These are phyloP conservation scores for Aspergillus sojae DNA, from an alignment of 2,329 filamentous ascomycete genomes.

Conservation along the genomic window DNA sequence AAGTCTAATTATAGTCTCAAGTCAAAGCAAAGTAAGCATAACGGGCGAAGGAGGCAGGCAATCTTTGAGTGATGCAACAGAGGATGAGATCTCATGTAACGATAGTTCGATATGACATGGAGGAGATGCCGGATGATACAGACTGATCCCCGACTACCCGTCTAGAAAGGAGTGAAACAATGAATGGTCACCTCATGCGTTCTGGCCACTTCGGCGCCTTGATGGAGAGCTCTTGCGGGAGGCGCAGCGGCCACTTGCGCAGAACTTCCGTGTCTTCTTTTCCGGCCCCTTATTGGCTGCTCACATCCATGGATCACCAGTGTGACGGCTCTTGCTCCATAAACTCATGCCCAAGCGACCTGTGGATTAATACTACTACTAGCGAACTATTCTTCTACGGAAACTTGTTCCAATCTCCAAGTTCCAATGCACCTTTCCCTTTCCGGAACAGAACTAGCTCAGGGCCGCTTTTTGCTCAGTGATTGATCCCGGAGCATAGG, in stretches of 20 bases:
- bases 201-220: slow-evolving; percentile 34
- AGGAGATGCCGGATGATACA: slow-evolving; percentile 5
- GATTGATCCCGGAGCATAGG: background rate
- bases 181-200: slow-evolving; percentile 12
- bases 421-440: too few species aligned
- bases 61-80: background rate
- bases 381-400: too few species aligned
- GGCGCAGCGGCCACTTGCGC: slow-evolving; percentile 37
- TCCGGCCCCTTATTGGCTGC: slow-evolving; percentile 9
- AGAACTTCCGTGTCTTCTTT: slow-evolving; percentile 23
- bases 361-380: too few species aligned
- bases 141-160: background rate
- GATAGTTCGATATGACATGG: background rate
- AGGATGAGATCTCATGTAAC: slow-evolving; percentile 1
- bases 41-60: slow-evolving; percentile 19
- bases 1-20: slow-evolving; percentile 12
- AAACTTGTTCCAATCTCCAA: too few species aligned
- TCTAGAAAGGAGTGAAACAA: slow-evolving; percentile 2
- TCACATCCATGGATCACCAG: background rate
- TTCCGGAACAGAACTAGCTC: too few species aligned
- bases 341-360: too few species aligned
- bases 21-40: slow-evolving; percentile 23
- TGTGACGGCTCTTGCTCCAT: too few species aligned
- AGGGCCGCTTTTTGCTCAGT: background rate
- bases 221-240: slow-evolving; percentile 29